These are phyloP conservation scores for Hylodesmum podocarpum DNA, from an alignment of 306 rosid genomes.

Conservation along the genomic window DNA sequence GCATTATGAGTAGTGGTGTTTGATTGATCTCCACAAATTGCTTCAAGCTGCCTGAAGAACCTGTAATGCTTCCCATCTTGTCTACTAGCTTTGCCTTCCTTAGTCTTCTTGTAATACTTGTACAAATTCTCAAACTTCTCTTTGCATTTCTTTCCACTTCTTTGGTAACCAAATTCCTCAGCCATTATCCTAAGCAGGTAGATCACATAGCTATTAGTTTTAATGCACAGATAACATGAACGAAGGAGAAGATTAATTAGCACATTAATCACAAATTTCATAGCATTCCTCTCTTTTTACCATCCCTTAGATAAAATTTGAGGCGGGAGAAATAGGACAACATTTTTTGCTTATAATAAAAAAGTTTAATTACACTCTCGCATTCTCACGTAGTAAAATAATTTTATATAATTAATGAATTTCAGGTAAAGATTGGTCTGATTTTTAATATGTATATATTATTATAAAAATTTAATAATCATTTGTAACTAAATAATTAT, in stretches of 20 bases:
- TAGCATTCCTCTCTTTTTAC: no score
- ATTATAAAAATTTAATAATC: no score
- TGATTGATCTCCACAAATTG: constrained; percentile 60
- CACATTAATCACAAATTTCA: neutral
- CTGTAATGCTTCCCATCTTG: constrained; percentile 84
- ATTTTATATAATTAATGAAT: no score
- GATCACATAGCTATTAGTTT: neutral
- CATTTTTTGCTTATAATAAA: no score
- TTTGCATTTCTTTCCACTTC: constrained; percentile 85
- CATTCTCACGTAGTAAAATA: no score
- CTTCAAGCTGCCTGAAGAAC: constrained; percentile 84
- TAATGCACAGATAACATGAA: neutral
- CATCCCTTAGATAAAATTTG: neutral
- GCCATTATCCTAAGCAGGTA: constrained; percentile 58
- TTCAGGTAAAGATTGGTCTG: no score
- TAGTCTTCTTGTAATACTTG: constrained; percentile 90
- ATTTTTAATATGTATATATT: no score
- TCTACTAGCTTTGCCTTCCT: constrained; percentile 76
- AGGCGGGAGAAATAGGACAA: neutral
- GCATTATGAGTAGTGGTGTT: constrained; percentile 29
- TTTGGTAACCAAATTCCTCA: constrained; percentile 75
- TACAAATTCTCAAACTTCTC: constrained; percentile 87
- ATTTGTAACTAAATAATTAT: no score
- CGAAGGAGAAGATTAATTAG: neutral
- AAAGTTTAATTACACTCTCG: no score